Evolutionary conservation across 768 basidiomycete genomes (phyloP), one percentile per base, ranked within the genome.

Genomic region (Pleurotus tuber-regium): DNA sequence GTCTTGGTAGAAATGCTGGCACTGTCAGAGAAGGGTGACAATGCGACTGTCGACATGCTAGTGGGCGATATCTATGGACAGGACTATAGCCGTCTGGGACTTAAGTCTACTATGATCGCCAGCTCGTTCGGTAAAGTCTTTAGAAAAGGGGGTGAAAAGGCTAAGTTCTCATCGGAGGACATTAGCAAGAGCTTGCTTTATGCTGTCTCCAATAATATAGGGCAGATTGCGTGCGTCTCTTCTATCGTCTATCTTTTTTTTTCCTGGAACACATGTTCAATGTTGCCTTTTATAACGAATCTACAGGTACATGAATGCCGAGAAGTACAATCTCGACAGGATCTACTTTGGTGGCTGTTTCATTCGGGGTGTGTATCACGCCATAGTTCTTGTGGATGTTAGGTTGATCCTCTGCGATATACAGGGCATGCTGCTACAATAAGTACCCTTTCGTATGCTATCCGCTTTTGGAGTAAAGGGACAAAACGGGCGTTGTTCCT

Each of bases 321-420:
- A 98, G 67, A 98, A 98, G 74, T 97, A 98, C 67, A 86, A 90
- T 59, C 68, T 99, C 54, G 92, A 97, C 61, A 83, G 92, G 64
- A 98, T 99, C 58, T 99, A 98, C 74, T 99, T 98, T 77, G 95
- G 97, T 21, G 97, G 97, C 2, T 98, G 92, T 70, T 99, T 98
- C 72, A 99, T 99, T 68, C 80, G 97, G 77, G 96, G 92, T 92
- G 59, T 51, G 83, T 53, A 19, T 16, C 50, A 64, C 18, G 57
- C n/a, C 35, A 16, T 38, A 38, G n/a, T 19, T 38, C 35, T n/a
- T n/a, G n/a, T 38, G 35, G 35, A 38, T 38, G n/a, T 38, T 38
- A n/a, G n/a, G n/a, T n/a, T n/a, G n/a, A n/a, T 38, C n/a, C n/a
- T 26, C n/a, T 58, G 25, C 56, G 36, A 52, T 51, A 46, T 52